These are phyloP conservation scores for Volvox reticuliferus DNA, from an alignment of 139 green algal genomes.

Conservation along the genomic window DNA sequence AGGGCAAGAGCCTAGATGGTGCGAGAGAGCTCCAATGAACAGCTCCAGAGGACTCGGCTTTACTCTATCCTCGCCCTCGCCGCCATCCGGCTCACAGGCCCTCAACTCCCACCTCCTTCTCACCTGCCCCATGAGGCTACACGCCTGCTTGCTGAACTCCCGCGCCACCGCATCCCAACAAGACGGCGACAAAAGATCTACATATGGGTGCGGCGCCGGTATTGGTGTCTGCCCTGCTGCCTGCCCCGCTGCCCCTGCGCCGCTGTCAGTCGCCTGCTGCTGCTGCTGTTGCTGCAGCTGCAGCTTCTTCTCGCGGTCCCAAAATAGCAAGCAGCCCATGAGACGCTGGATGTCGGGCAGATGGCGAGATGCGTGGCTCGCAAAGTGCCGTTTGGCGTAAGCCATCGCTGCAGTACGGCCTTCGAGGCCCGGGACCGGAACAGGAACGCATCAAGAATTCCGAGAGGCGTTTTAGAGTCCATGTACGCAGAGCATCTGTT, in stretches of 20 bases:
- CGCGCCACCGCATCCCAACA: constrained; percentile 79
- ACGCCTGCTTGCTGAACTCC: constrained; percentile 90
- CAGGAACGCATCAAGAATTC: too few relatives aligned
- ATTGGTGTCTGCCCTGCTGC: background rate
- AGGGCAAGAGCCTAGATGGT: too few relatives aligned
- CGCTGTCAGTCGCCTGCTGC: background rate
- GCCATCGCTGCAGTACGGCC: constrained; percentile 72
- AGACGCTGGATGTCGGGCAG: constrained; percentile 86
- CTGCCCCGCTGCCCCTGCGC: background rate
- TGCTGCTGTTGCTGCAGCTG: constrained; percentile 48
- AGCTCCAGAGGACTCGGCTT: too few relatives aligned
- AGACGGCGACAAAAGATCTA: constrained; percentile 68
- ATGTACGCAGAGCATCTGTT: too few relatives aligned
- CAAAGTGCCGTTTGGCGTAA: constrained; percentile 86
- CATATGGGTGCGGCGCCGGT: constrained; percentile 67
- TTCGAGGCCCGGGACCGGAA: background rate
- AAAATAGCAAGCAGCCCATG: constrained; percentile 92
- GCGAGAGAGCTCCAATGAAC: too few relatives aligned
- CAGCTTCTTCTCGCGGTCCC: constrained; percentile 39
- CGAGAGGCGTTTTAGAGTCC: too few relatives aligned
- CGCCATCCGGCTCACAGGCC: too few relatives aligned
- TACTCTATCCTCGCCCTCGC: too few relatives aligned
- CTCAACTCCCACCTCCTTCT: background rate
- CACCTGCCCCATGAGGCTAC: constrained; percentile 88
- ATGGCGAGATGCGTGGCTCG: constrained; percentile 59